These are phyloP conservation scores for Aurantiochytrium sp. DNA, from an alignment of 108 stramenopile genomes.

Conservation along the genomic window DNA sequence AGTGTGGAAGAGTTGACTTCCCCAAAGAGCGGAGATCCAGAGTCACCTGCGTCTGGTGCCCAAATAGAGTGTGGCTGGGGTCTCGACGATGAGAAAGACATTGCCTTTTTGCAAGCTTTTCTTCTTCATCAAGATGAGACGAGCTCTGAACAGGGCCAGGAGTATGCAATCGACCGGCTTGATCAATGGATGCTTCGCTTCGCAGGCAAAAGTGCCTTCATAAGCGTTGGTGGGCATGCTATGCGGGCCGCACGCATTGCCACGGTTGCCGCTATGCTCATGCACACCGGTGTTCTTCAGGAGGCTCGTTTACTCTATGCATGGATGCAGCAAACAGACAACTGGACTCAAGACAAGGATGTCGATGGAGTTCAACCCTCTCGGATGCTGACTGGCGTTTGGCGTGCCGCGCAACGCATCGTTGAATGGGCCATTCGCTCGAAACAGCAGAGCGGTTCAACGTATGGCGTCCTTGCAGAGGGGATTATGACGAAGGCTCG, in stretches of 20 bases:
- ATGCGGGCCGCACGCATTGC: not conserved
- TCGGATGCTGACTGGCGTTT: not conserved
- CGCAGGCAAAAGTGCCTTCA: not conserved
- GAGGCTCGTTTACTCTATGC: not conserved
- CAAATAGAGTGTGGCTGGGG: not conserved
- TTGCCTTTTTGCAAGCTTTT: not conserved
- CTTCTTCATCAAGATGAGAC: not conserved
- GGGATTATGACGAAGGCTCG: not conserved
- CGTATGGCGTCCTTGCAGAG: not conserved
- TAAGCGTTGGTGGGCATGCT: not conserved
- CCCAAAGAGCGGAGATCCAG: too few species aligned
- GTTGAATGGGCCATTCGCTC: slow-evolving; percentile 3
- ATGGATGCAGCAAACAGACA: not conserved
- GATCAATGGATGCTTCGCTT: slow-evolving; percentile 5
- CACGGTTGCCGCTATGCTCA: not conserved
- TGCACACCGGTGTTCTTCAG: slow-evolving; percentile 11
- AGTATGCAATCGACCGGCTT: not conserved
- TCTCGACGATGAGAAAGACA: not conserved
- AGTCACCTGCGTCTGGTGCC: too few species aligned
- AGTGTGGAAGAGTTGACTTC: too few species aligned
- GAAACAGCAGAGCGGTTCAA: not conserved
- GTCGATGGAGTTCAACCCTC: not conserved
- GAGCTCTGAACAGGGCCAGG: not conserved
- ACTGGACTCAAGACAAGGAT: not conserved
- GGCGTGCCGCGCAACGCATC: not conserved